phyloP scores from a whole-genome alignment of 495 filamentous ascomycete species.

The Daldinia decipiens region DNA sequence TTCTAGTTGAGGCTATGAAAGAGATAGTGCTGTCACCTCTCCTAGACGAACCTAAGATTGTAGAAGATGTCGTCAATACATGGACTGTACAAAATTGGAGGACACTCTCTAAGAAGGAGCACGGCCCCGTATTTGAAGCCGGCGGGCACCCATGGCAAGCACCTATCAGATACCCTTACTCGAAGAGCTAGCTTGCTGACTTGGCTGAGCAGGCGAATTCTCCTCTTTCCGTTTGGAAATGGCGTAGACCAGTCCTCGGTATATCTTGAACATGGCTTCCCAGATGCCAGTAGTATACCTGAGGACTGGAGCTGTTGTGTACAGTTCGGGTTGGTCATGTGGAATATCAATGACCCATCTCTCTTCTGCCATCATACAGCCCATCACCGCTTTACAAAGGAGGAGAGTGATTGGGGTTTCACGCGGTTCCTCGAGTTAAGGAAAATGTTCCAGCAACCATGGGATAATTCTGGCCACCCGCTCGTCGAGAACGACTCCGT shows the following conservation, averaged over 20 bases:
- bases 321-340: constrained; percentile 92
- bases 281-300: constrained; percentile 66
- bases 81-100: constrained; percentile 91
- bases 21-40: constrained; percentile 70
- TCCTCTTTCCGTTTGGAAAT: constrained; percentile 96
- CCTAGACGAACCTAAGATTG: constrained; percentile 71
- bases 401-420: constrained; percentile 99
- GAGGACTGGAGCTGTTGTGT: constrained; percentile 97
- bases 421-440: constrained; percentile 89
- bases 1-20: constrained; percentile 83
- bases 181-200: constrained; percentile 39
- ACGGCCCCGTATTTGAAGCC: constrained; percentile 87
- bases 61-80: constrained; percentile 81
- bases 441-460: constrained; percentile 77
- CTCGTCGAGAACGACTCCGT: constrained; percentile 88
- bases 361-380: constrained; percentile 74
- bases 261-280: constrained; percentile 94
- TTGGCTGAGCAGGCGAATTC: constrained; percentile 73
- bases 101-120: constrained; percentile 75
- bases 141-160: constrained; percentile 88
- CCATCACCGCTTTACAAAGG: constrained; percentile 91
- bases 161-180: not conserved
- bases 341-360: constrained; percentile 88
- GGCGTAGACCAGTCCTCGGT: constrained; percentile 91
- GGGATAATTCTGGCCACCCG: constrained; percentile 70